A percentile compares a stretch with the other conserved stretches of the same genome.
Evolutionary conservation across 441 rosid species (phyloP).

Genomic region (Eutrema salsugineum): DNA sequence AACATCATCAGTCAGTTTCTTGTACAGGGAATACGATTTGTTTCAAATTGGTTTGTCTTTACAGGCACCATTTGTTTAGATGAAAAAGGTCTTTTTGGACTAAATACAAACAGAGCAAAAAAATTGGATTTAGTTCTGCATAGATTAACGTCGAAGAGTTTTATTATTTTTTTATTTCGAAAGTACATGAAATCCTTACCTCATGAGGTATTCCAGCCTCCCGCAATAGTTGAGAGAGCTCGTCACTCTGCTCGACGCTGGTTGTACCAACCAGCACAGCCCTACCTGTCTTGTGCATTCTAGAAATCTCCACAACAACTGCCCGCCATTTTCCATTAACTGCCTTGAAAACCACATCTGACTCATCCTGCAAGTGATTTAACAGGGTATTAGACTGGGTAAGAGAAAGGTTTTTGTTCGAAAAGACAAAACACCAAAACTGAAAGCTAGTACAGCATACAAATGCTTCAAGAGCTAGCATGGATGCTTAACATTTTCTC

Average conservation of each 20-base stretch:
- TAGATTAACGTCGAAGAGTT: neutral
- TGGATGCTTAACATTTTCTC: neutral
- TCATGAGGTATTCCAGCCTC: conserved; percentile 91
- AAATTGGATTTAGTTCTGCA: neutral
- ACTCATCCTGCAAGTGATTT: conserved; percentile 75
- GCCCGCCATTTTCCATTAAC: conserved; percentile 91
- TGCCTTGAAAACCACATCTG: conserved; percentile 96
- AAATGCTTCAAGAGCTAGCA: conserved; percentile 13
- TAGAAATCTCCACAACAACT: conserved; percentile 90
- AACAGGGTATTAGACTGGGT: conserved; percentile 16
- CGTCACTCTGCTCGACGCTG: conserved; percentile 97
- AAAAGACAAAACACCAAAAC: conserved; percentile 14
- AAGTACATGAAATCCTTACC: conserved; percentile 41
- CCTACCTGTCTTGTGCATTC: conserved; percentile 92
- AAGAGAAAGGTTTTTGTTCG: neutral
- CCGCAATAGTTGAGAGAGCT: conserved; percentile 71
- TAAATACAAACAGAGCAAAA: neutral
- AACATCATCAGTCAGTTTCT: conserved; percentile 13
- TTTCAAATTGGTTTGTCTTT: neutral
- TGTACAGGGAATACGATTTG: neutral
- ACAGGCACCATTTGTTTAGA: neutral
- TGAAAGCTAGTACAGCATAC: neutral
- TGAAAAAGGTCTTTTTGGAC: neutral
- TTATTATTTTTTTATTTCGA: neutral
- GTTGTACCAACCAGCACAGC: conserved; percentile 98